Conservation (phyloP, 352 stramenopile genomes). For the Pythium insidiosum region DNA sequence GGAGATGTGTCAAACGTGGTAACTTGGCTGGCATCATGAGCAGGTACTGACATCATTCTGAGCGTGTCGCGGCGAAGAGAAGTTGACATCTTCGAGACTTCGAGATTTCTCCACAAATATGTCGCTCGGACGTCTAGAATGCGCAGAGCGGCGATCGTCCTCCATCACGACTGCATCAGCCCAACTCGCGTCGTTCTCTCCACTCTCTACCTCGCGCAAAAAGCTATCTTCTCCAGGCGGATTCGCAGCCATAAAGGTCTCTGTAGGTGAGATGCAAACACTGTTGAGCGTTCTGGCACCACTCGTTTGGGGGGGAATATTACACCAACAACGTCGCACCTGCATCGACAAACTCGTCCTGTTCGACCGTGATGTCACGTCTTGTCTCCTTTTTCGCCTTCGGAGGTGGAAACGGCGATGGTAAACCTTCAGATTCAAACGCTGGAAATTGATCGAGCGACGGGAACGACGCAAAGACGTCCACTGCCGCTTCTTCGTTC, state of each 20-base stretch:
- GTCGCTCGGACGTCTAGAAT: slow-evolving; percentile 45
- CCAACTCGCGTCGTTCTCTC: slow-evolving; percentile 7
- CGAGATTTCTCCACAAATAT: slow-evolving; percentile 72
- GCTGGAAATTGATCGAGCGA: no score
- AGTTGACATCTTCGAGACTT: slow-evolving; percentile 61
- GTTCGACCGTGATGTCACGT: slow-evolving; percentile 17
- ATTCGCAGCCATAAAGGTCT: slow-evolving; percentile 14
- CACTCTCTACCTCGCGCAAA: slow-evolving; percentile 8
- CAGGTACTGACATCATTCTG: no score
- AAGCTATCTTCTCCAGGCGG: slow-evolving; percentile 15
- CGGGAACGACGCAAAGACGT: no score
- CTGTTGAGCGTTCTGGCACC: no score
- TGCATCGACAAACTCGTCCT: slow-evolving; percentile 67
- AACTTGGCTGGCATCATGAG: no score
- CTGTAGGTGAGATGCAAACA: neutral
- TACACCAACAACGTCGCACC: slow-evolving; percentile 25
- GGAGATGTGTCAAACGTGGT: no score
- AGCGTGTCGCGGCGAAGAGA: slow-evolving; percentile 39
- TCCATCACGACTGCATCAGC: slow-evolving; percentile 22
- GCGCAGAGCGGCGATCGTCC: no score
- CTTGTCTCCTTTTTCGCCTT: slow-evolving; percentile 1
- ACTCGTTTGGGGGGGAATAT: no score
- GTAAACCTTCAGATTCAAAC: no score
- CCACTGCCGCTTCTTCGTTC: no score
- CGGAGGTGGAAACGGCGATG: no score